Percentiles rank a stretch among this genome's conserved stretches.
These are phyloP conservation scores for Pisolithus thermaeus DNA, from an alignment of 1,284 basidiomycete species.

Conservation along the genomic window DNA sequence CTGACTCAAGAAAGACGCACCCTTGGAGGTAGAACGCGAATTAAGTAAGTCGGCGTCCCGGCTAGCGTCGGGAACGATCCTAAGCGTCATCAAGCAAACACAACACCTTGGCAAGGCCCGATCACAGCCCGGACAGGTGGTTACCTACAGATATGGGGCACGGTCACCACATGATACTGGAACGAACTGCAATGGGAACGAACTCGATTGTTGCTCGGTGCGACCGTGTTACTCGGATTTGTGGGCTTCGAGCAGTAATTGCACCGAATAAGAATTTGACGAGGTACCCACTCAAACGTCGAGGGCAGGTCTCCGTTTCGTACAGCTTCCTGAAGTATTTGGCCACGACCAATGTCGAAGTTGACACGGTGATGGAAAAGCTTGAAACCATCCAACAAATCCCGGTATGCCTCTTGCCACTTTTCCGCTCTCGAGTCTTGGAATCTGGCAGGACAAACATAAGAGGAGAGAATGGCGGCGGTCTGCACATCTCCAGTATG, in stretches of 20 bases:
- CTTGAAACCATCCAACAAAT: constrained; percentile 77
- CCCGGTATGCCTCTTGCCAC: constrained; percentile 82
- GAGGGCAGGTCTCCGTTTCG: constrained; percentile 43
- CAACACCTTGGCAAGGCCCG: constrained; percentile 70
- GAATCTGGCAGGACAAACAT: constrained; percentile 51
- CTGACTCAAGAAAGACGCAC: constrained; percentile 21
- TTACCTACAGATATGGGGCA: constrained; percentile 40
- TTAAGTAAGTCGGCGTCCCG: constrained; percentile 51
- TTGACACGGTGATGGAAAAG: constrained; percentile 70
- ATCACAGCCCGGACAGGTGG: constrained; percentile 62
- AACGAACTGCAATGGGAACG: constrained; percentile 15
- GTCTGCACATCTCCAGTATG: constrained; percentile 84
- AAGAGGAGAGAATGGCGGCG: constrained; percentile 70
- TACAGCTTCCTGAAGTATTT: constrained; percentile 55
- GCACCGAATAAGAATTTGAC: constrained; percentile 66
- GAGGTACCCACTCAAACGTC: constrained; percentile 53
- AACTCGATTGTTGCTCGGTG: constrained; percentile 40
- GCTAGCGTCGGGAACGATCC: constrained; percentile 55
- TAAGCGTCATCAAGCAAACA: constrained; percentile 71
- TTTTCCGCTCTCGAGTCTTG: constrained; percentile 50
- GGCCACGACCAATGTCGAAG: constrained; percentile 68
- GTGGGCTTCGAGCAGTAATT: constrained; percentile 72
- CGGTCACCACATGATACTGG: constrained; percentile 3
- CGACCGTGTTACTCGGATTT: constrained; percentile 23
- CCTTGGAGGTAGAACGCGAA: constrained; percentile 36